A percentile compares a stretch with the other conserved stretches of the same genome.
These are phyloP conservation scores for Hygrocybe punicea DNA, from an alignment of 768 basidiomycete genomes.

Conservation along the genomic window DNA sequence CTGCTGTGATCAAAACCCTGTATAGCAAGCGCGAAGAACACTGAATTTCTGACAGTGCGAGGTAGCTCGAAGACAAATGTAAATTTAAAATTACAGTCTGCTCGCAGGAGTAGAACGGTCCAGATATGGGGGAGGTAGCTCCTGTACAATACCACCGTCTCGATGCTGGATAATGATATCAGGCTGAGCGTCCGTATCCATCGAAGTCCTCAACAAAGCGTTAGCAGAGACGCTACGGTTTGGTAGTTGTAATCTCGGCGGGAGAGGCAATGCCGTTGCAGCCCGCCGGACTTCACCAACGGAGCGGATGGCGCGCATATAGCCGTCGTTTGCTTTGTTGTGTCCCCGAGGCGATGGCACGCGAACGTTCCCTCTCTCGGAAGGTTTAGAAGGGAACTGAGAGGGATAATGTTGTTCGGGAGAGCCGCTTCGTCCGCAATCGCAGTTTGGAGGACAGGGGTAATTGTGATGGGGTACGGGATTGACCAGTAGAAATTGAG, in stretches of 20 bases:
- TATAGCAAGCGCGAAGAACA: too few relatives aligned
- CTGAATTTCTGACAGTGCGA: too few relatives aligned
- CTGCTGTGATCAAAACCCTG: too few relatives aligned
- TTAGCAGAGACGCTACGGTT: background rate
- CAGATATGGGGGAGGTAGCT: slow-evolving; percentile 41
- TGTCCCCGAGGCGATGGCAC: slow-evolving; percentile 16
- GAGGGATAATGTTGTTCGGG: slow-evolving; percentile 6
- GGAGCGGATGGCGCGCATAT: slow-evolving; percentile 4
- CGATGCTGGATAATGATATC: slow-evolving; percentile 42
- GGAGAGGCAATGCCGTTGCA: background rate
- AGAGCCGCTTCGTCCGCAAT: background rate
- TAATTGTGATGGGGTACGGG: slow-evolving; percentile 1
- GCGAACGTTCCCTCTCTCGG: background rate
- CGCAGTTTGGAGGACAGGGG: background rate
- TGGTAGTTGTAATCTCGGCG: background rate
- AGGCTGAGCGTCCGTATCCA: slow-evolving; percentile 10
- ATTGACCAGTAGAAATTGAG: background rate
- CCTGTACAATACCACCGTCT: slow-evolving; percentile 37
- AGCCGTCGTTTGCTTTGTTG: slow-evolving; percentile 21
- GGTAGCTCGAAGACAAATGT: too few relatives aligned
- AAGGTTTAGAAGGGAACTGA: background rate
- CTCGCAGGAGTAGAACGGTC: slow-evolving; percentile 16
- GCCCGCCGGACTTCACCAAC: slow-evolving; percentile 2
- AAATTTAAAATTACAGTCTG: background rate
- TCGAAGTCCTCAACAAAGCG: background rate